Evolutionary conservation across 2,329 filamentous ascomycete species (phyloP).

Genomic region (Fusarium sp.): DNA sequence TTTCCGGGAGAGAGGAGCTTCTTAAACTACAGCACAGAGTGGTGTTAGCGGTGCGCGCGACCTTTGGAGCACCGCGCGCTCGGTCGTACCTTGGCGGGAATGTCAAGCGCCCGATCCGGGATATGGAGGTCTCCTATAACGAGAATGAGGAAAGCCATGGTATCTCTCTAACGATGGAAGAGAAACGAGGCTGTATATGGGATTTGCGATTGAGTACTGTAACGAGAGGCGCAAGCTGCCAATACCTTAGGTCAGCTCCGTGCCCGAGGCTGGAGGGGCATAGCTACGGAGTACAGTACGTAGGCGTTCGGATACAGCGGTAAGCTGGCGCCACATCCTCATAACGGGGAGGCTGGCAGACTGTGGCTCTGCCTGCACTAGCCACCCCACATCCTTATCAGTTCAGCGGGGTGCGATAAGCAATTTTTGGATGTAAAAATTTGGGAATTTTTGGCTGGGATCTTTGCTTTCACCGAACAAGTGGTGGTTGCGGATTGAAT

Average conservation of each 20-base stretch:
- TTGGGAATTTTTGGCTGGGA: conserved; percentile 49
- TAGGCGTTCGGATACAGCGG: conserved; percentile 52
- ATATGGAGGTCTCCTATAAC: conserved; percentile 96
- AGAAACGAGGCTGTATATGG: conserved; percentile 41
- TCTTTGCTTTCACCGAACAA: conserved; percentile 50
- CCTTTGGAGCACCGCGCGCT: conserved; percentile 21
- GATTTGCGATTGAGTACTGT: conserved; percentile 37
- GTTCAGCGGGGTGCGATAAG: conserved; percentile 50
- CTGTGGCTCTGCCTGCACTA: conserved; percentile 34
- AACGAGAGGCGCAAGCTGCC: conserved; percentile 44
- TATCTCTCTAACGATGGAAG: conserved; percentile 53
- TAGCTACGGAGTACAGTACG: conserved; percentile 35
- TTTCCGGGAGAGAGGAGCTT: conserved; percentile 88
- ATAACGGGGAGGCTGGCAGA: conserved; percentile 40
- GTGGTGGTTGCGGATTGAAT: conserved; percentile 49
- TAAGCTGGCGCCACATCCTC: conserved; percentile 41
- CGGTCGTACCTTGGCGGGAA: conserved; percentile 82
- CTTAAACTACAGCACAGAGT: conserved; percentile 74
- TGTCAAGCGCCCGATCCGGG: conserved; percentile 91
- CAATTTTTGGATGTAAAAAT: conserved; percentile 48
- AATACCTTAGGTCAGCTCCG: conserved; percentile 40
- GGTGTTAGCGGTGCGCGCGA: conserved; percentile 46
- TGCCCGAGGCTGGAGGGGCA: conserved; percentile 51
- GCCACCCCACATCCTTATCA: conserved; percentile 45
- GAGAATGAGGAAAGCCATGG: conserved; percentile 90